Conservation (phyloP, 345 rosid species). For the Eutrema yunnanense region DNA sequence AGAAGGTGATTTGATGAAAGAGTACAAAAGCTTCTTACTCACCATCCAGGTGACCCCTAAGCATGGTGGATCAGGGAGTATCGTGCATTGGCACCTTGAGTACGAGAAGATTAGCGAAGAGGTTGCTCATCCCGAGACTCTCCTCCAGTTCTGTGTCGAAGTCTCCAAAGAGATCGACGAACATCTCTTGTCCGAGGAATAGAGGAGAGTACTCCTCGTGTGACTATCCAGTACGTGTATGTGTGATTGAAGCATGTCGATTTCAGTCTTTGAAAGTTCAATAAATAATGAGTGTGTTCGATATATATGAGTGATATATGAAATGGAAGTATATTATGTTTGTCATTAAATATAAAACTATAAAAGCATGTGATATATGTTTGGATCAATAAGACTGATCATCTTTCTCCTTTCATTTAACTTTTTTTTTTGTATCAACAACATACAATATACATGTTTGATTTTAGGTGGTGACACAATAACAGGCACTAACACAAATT, state of each 20-base stretch:
- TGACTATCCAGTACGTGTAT: background rate
- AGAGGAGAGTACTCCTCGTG: background rate
- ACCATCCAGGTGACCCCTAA: slow-evolving; percentile 22
- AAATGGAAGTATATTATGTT: background rate
- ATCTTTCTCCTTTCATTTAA: too few species aligned
- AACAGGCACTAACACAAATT: background rate
- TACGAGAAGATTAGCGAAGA: slow-evolving; percentile 26
- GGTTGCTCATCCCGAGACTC: slow-evolving; percentile 1
- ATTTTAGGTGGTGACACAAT: background rate
- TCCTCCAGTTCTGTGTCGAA: slow-evolving; percentile 1
- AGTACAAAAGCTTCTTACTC: background rate
- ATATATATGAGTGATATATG: background rate
- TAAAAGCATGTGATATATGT: background rate
- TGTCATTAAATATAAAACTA: background rate
- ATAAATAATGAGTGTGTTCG: background rate
- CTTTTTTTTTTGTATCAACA: too few species aligned
- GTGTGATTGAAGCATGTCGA: background rate
- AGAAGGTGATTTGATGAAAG: slow-evolving; percentile 18
- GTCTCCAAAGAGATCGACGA: slow-evolving; percentile 23
- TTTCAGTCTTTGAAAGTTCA: background rate
- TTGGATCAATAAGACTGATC: background rate
- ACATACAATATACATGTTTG: background rate
- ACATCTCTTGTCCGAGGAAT: slow-evolving; percentile 21
- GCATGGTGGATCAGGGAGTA: slow-evolving; percentile 13
- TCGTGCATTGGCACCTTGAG: slow-evolving; percentile 29